phyloP scores from a whole-genome alignment of 2,329 filamentous ascomycete genomes.

The Fusarium protoensiforme region DNA sequence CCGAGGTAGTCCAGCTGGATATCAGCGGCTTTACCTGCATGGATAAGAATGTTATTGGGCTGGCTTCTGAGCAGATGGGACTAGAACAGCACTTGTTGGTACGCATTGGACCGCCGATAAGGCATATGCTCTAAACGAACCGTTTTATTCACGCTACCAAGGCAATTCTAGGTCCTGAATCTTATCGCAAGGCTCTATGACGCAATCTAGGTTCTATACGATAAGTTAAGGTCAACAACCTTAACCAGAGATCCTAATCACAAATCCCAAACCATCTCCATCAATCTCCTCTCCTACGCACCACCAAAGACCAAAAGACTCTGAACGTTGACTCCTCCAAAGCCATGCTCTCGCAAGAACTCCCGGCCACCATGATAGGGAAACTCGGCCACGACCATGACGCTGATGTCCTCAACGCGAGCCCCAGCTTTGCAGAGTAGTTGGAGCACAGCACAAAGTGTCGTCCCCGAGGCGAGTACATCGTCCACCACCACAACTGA shows the following conservation, averaged over 20 bases:
- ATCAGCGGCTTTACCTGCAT: not conserved
- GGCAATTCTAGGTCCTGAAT: no score
- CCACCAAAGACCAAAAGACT: slow-evolving; percentile 60
- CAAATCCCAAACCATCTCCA: not conserved
- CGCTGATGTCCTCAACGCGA: slow-evolving; percentile 50
- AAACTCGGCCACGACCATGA: slow-evolving; percentile 69
- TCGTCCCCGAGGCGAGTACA: slow-evolving; percentile 66
- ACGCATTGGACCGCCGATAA: not conserved
- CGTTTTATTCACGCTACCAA: not conserved
- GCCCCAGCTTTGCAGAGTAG: slow-evolving; percentile 59
- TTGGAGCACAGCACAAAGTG: slow-evolving; percentile 63
- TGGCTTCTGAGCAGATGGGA: not conserved
- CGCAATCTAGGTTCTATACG: not conserved
- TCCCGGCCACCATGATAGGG: slow-evolving; percentile 60
- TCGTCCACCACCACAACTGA: slow-evolving; percentile 68
- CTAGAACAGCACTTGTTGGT: not conserved
- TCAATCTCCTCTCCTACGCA: slow-evolving; percentile 15
- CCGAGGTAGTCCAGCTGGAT: not conserved
- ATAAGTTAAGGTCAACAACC: not conserved
- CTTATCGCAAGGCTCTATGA: not conserved
- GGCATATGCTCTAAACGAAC: not conserved
- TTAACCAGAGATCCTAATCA: not conserved
- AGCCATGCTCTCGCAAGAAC: slow-evolving; percentile 57
- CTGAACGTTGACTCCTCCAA: slow-evolving; percentile 61
- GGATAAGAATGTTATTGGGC: not conserved